Conservation (phyloP, 1,284 basidiomycete species). For the Phellopilus nigrolimitatus region DNA sequence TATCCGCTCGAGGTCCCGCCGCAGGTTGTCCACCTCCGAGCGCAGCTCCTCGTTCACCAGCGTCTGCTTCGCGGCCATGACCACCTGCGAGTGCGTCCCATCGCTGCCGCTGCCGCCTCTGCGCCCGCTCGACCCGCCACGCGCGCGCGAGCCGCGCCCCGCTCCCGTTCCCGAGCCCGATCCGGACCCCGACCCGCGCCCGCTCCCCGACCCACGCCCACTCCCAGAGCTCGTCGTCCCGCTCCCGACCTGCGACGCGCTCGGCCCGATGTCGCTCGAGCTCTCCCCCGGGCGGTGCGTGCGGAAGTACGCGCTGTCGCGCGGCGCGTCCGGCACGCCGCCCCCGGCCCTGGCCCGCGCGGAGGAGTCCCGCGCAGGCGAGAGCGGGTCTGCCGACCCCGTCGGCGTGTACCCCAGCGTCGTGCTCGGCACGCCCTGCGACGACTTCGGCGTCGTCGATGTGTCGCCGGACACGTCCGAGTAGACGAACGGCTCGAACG, state of each 20-base stretch:
- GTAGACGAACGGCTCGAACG: constrained; percentile 15
- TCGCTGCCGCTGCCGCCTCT: background rate
- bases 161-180: too few relatives aligned
- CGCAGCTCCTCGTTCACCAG: constrained; percentile 21
- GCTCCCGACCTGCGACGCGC: constrained; percentile 8
- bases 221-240: too few relatives aligned
- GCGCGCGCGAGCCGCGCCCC: too few relatives aligned
- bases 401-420: background rate
- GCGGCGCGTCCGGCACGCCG: too few relatives aligned
- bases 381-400: too few relatives aligned
- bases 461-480: background rate
- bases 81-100: constrained; percentile 6
- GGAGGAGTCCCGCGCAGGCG: too few relatives aligned
- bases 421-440: too few relatives aligned
- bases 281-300: background rate
- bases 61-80: constrained; percentile 17
- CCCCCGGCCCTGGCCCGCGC: too few relatives aligned
- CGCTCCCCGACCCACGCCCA: too few relatives aligned
- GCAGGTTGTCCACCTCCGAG: constrained; percentile 24
- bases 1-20: constrained; percentile 26
- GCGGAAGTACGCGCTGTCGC: constrained; percentile 7
- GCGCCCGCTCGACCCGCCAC: background rate
- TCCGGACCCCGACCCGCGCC: too few relatives aligned
- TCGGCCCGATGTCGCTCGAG: constrained; percentile 8
- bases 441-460: too few relatives aligned